These are phyloP conservation scores for Reticulascus tulasneorum DNA, from an alignment of 2,329 filamentous ascomycete species.

Conservation along the genomic window DNA sequence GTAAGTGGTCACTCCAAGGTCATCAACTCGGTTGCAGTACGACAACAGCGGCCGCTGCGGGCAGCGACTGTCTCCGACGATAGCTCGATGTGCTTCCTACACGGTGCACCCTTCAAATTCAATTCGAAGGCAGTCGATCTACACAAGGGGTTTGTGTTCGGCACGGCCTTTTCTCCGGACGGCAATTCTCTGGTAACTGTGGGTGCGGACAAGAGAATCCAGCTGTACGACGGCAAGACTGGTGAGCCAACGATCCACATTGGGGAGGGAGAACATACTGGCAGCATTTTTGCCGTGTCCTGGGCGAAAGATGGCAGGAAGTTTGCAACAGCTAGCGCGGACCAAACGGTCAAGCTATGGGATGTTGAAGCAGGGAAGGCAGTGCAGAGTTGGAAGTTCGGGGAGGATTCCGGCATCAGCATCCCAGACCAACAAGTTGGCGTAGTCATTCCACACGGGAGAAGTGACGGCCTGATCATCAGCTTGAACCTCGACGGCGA, in stretches of 20 bases:
- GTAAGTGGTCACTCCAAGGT: conserved; percentile 86
- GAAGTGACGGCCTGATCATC: conserved; percentile 83
- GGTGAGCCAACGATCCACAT: conserved; percentile 77
- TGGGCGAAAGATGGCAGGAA: conserved; percentile 85
- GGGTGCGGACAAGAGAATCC: conserved; percentile 87
- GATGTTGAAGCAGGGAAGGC: conserved; percentile 76
- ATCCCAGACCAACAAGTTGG: conserved; percentile 88
- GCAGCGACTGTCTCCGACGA: conserved; percentile 92
- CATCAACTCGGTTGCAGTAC: conserved; percentile 87
- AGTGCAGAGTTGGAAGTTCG: conserved; percentile 80
- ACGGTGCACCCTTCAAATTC: conserved; percentile 95
- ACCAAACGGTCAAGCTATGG: conserved; percentile 94
- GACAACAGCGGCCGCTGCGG: conserved; percentile 83
- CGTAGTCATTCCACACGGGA: conserved; percentile 80
- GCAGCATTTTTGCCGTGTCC: conserved; percentile 87
- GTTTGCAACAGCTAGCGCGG: conserved; percentile 87
- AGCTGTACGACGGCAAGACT: conserved; percentile 94
- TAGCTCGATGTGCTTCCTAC: conserved; percentile 83
- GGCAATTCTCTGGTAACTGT: conserved; percentile 79
- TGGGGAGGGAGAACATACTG: conserved; percentile 80
- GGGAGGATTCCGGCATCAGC: conserved; percentile 66
- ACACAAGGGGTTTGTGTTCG: conserved; percentile 87
- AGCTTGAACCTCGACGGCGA: conserved; percentile 85
- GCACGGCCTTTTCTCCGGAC: conserved; percentile 85
- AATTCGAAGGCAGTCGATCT: conserved; percentile 73